Base-by-base conservation (phyloP, 1,139 yeast species). In the Candida buenavistaensis region DNA sequence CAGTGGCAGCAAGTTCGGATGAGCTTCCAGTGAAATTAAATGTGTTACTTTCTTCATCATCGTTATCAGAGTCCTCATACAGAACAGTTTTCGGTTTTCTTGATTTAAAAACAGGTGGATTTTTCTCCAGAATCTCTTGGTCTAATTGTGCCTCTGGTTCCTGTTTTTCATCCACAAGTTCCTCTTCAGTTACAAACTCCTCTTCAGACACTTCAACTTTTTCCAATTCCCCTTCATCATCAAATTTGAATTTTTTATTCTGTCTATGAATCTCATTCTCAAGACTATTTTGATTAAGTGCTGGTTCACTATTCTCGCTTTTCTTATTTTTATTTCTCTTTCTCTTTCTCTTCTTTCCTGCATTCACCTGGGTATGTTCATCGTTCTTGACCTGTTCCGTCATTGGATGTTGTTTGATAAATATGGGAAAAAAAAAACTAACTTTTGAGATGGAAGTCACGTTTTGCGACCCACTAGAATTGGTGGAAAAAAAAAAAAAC, bases 1-100 rank as follows among this genome's bases (percentile, higher is more conserved):
- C 79, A 37, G 62, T 68, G n/a, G 57, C 48, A 25, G 57, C 52
- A 22, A 79, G 48, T 21, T 57, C 55, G 7, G 14, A 7, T 23
- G 32, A 14, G 15, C 20, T 28, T 16, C 21, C 13, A 8, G 25
- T 15, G 23, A 35, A 35, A 8, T 27, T 27, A 7, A 35, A 30
- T 4, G 23, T 27, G 23, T 17, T 42, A 30, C 36, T 38, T 30
- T 37, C 50, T 27, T 47, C 57, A n/a, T 50, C 62, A 15, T 54
- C 65, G 11, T 62, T 67, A 16, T 59, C 66, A 11, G 53, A 58
- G 17, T 53, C 57, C 20, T 32, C 35, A 30, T 43, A 54, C 6
- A 31, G 40, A 22, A 49, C 46, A 2, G 39, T 30, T 32, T 40
- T 50, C 14, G 37, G 30, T 27, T 37, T 33, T 10, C 33, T 22